Evolutionary conservation across 139 green algal genomes (phyloP).

Genomic region (Dunaliella primolecta): DNA sequence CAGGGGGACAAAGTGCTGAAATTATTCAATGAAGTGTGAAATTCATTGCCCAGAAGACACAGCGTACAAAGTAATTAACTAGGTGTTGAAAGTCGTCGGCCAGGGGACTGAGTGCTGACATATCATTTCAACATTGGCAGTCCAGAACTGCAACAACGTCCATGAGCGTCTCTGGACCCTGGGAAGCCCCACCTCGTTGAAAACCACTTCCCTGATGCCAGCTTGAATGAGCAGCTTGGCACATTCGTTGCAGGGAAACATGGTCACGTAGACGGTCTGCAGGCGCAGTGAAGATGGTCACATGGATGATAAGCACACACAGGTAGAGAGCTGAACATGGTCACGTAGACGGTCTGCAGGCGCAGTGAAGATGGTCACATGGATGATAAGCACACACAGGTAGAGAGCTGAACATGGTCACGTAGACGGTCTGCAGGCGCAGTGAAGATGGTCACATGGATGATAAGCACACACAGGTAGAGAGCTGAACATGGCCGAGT

Average conservation of each 20-base stretch:
- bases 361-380: background rate
- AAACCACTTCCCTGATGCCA: constrained; percentile 89
- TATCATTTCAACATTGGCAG: too few relatives aligned
- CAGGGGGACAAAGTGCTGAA: too few relatives aligned
- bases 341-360: constrained; percentile 89
- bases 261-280: constrained; percentile 93
- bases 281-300: background rate
- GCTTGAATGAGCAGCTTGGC: constrained; percentile 98
- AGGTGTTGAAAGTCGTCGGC: too few relatives aligned
- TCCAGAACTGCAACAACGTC: too few relatives aligned
- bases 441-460: background rate
- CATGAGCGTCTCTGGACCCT: too few relatives aligned
- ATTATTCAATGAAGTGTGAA: too few relatives aligned
- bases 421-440: constrained; percentile 78
- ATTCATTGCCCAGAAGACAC: too few relatives aligned
- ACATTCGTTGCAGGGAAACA: constrained; percentile 99
- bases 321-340: constrained; percentile 71
- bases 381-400: background rate
- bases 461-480: background rate
- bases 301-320: background rate
- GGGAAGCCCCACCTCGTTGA: constrained; percentile 83
- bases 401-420: constrained; percentile 85
- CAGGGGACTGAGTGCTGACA: too few relatives aligned
- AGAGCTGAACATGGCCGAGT: constrained; percentile 90
- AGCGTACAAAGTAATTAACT: too few relatives aligned